Base-by-base conservation (phyloP, 257 asterid genomes). In the Osmanthus fragrans region DNA sequence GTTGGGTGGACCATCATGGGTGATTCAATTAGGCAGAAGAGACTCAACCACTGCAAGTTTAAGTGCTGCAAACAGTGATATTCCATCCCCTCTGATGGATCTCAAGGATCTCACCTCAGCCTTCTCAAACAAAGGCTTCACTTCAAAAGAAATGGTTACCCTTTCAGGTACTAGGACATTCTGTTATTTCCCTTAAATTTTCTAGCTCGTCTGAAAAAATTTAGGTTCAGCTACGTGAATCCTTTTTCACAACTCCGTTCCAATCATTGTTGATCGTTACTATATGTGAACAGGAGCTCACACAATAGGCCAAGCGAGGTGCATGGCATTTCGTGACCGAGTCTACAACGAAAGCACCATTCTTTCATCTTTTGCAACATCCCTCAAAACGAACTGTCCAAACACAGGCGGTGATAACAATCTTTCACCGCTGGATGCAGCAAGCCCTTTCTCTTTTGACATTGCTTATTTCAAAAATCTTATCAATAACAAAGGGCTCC, bases 1-100 rank as follows among this genome's bases (percentile, higher is more conserved):
- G 95, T 39, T 88, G 76, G 91, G 96, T n/a, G 96, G 96, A 36
- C 89, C 89, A 39, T 65, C 71, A 0, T 90, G 96, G 96, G 75
- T 32, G 1, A 93, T 84, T 66, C 79, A 83, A 68, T 71, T 87
- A 73, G 96, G 96, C 23, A 81, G 96, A 79, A 87, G 87, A 77
- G 96, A 90, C 67, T 86, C 92, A 21, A 84, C 90, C 58, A 84
- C 92, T 13, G 96, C 96, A 15, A 89, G 92, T 49, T 63, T 79
- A 13, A 82, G 73, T 67, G 82, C 79, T 72, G 93, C 93, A 21
- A 85, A 89, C 79, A 49, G 78, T 7, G 89, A 90, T 19, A 79
- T 90, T 25, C 96, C 96, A 23, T 86, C 92, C 0, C 93, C 96
- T 11, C 21, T 4, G 0, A 9, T 80, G 86, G 96, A 90, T 79